These are phyloP conservation scores for Hyphochytrium catenoides DNA, from an alignment of 352 stramenopile genomes.

Conservation along the genomic window DNA sequence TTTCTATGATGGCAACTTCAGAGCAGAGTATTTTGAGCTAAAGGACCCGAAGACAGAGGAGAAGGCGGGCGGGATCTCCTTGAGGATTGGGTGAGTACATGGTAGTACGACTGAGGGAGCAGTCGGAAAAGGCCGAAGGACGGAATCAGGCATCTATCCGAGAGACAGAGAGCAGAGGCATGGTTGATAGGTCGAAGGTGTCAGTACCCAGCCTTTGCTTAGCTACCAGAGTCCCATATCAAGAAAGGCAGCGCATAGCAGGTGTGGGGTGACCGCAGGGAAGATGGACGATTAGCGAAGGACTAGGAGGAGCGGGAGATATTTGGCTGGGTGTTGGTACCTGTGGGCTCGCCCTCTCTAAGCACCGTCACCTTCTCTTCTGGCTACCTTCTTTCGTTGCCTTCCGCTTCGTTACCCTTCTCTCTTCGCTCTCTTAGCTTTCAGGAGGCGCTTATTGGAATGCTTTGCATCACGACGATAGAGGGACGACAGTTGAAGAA, in stretches of 20 bases:
- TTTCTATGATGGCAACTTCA: conserved; percentile 35
- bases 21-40: conserved; percentile 30
- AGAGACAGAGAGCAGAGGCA: too few relatives aligned
- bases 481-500: conserved; percentile 66
- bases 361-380: neutral
- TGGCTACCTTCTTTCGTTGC: neutral
- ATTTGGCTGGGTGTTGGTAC: too few relatives aligned
- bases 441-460: conserved; percentile 31
- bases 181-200: too few relatives aligned
- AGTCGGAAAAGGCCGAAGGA: conserved; percentile 9
- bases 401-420: too few relatives aligned
- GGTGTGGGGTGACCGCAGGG: too few relatives aligned
- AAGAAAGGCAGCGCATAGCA: too few relatives aligned
- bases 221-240: too few relatives aligned
- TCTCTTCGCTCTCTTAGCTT: conserved; percentile 13
- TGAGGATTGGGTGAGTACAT: too few relatives aligned
- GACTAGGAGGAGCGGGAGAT: too few relatives aligned
- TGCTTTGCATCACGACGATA: conserved; percentile 55
- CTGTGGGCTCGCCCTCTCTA: too few relatives aligned
- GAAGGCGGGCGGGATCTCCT: conserved; percentile 25
- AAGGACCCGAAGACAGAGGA: conserved; percentile 13
- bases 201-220: too few relatives aligned
- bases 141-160: neutral
- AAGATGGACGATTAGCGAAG: too few relatives aligned
- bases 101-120: conserved; percentile 5